Conservation (phyloP, 805 yeast species). For the Myxozyma melibiosi region DNA sequence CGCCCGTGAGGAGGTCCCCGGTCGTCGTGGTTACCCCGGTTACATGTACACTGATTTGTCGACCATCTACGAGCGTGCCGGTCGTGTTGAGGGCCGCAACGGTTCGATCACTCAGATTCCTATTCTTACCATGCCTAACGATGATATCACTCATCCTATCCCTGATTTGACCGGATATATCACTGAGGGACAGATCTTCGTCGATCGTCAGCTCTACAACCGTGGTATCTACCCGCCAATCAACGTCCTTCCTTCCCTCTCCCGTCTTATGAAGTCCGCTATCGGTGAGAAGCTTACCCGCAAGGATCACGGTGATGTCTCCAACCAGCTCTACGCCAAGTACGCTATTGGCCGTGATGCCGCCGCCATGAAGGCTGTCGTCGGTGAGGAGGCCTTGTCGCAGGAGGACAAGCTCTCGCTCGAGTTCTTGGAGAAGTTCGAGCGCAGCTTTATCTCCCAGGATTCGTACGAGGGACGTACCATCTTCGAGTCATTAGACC, state of each 20-base stretch:
- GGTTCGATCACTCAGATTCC: constrained; percentile 99
- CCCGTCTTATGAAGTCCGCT: constrained; percentile 98
- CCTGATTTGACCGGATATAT: constrained; percentile 99
- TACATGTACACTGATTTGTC: constrained; percentile 99
- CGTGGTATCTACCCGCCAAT: constrained; percentile 99
- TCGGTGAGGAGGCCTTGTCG: constrained; percentile 98
- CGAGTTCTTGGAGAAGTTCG: constrained; percentile 97
- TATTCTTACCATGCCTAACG: constrained; percentile 98
- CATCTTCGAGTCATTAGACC: constrained; percentile 91
- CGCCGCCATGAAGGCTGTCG: constrained; percentile 99
- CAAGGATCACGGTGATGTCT: constrained; percentile 99
- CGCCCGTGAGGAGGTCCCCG: constrained; percentile 99
- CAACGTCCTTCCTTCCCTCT: constrained; percentile 94
- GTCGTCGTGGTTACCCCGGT: constrained; percentile 99
- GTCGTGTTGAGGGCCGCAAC: constrained; percentile 99
- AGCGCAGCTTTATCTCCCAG: constrained; percentile 90
- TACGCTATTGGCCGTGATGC: constrained; percentile 99
- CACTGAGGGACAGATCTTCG: constrained; percentile 97
- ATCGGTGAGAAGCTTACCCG: constrained; percentile 99
- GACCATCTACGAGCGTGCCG: constrained; percentile 98
- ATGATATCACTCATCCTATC: constrained; percentile 99
- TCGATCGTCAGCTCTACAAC: constrained; percentile 94
- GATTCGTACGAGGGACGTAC: constrained; percentile 97
- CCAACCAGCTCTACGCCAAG: constrained; percentile 97
- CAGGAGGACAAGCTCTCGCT: constrained; percentile 96